Evolutionary conservation across 1,284 basidiomycete species (phyloP).

Genomic region (Athelia psychrophila): DNA sequence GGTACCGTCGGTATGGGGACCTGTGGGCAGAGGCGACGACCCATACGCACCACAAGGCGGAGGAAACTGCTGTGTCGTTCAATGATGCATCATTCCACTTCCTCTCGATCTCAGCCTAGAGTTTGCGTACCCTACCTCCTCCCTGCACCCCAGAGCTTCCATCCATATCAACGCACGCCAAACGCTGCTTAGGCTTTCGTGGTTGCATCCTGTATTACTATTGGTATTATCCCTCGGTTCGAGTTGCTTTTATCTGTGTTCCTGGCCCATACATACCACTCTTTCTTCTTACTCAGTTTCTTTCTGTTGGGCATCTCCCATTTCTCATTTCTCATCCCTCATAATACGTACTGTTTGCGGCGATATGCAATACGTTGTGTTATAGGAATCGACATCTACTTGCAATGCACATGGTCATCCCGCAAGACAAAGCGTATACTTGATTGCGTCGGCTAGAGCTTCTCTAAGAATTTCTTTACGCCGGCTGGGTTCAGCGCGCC

Average conservation of each 20-base stretch:
- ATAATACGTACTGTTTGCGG: background rate
- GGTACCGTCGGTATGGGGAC: constrained; percentile 91
- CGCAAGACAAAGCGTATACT: background rate
- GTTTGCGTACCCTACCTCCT: background rate
- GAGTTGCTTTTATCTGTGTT: background rate
- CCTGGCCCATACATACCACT: constrained; percentile 17
- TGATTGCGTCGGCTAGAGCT: constrained; percentile 23
- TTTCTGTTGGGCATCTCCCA: constrained; percentile 10
- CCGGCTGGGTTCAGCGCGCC: constrained; percentile 53
- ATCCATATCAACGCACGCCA: too few species aligned
- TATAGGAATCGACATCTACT: background rate
- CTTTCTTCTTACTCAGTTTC: constrained; percentile 9
- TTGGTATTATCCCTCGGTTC: background rate
- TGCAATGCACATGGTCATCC: too few species aligned
- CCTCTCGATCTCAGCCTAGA: background rate
- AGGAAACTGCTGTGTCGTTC: constrained; percentile 41
- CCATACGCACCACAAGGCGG: constrained; percentile 68
- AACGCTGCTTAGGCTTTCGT: too few species aligned
- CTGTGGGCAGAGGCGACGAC: constrained; percentile 79
- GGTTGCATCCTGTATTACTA: too few species aligned
- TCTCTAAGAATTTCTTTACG: constrained; percentile 48
- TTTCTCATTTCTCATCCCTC: constrained; percentile 4
- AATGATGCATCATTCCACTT: background rate
- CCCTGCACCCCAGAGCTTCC: too few species aligned
- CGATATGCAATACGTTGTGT: constrained; percentile 3